Evolutionary conservation across 345 rosid species (phyloP), one percentile per base, ranked within the genome.

Genomic region (Trapa incisa): DNA sequence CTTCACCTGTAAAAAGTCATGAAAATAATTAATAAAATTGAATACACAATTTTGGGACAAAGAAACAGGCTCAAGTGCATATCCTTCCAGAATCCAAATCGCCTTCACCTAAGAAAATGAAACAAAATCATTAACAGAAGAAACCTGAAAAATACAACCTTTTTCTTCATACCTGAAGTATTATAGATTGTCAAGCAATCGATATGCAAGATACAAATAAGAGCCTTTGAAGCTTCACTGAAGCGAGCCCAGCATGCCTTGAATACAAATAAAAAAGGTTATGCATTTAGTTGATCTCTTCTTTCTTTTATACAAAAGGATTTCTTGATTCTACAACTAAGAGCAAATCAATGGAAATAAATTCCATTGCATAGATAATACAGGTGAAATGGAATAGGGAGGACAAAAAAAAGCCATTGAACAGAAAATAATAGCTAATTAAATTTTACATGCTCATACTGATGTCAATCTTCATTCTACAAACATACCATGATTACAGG

Each of bases 211-310:
- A 87, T 82, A 71, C 99, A 94, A 53, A 93, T 94, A 72, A 74
- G 74, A 68, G 95, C 84, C 72, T 86, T 96, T 3, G 84, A 73
- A 50, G 64, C 73, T 69, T 77, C 86, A 72, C 86, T 88, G 54
- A 91, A 61, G 69, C 74, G 88, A 81, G 91, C 87, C 99, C 99
- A 94, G 75, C 97, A 90, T 61, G 82, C 96, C 99, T 93, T 73
- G 6, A 70, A 61, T 73, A 64, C 38, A 67, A 68, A 15, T 48
- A 11, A 50, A 52, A 61, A 53, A 42, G 5, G 47, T 50, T 33
- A 35, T 58, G 63, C 63, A n/a, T 35, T 2, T 29, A 58, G 37
- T 32, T 58, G 63, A 32, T 58, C 16, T 58, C 7, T 32, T 58
- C 37, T 7, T 58, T 32, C 4, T 58, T 58, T 58, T 32, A 15